phyloP scores from a whole-genome alignment of 768 basidiomycete genomes.

The Tephrocybe sp. region DNA sequence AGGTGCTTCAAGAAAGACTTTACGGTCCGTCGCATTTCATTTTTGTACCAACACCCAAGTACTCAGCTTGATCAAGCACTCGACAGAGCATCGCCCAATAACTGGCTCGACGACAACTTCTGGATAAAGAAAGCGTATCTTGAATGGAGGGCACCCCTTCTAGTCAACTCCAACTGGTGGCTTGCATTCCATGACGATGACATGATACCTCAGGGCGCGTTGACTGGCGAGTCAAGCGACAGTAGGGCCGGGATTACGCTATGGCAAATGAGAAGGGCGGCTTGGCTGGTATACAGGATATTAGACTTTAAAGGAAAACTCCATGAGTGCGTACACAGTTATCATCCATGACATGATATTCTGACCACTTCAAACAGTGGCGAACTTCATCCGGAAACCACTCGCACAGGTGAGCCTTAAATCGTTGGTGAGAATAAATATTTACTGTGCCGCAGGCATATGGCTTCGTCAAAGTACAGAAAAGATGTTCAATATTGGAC shows the following conservation, averaged over 20 bases:
- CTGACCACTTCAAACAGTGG: slow-evolving; percentile 43
- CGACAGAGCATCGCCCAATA: slow-evolving; percentile 79
- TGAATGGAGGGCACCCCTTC: slow-evolving; percentile 81
- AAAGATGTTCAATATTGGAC: slow-evolving; percentile 74
- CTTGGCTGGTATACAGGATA: slow-evolving; percentile 75
- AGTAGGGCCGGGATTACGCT: slow-evolving; percentile 52
- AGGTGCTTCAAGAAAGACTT: slow-evolving; percentile 68
- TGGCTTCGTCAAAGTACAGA: slow-evolving; percentile 63
- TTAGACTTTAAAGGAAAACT: slow-evolving; percentile 72
- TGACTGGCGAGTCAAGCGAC: slow-evolving; percentile 36
- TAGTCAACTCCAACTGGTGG: slow-evolving; percentile 98
- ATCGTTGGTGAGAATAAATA: not conserved
- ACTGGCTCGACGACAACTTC: slow-evolving; percentile 94
- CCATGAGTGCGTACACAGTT: slow-evolving; percentile 42
- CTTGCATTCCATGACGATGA: slow-evolving; percentile 78
- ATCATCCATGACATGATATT: not conserved
- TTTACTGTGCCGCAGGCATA: slow-evolving; percentile 36
- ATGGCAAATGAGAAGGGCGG: slow-evolving; percentile 86
- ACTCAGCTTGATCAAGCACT: slow-evolving; percentile 52
- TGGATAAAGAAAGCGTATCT: slow-evolving; percentile 90
- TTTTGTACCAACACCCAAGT: slow-evolving; percentile 10
- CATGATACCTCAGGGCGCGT: slow-evolving; percentile 48
- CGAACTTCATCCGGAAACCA: slow-evolving; percentile 68
- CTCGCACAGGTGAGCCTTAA: slow-evolving; percentile 56
- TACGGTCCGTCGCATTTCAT: slow-evolving; percentile 47